Percentiles rank a stretch among this genome's conserved stretches.
Conservation (phyloP, 2,329 filamentous ascomycete species). For the Xylariaceae sp. region DNA sequence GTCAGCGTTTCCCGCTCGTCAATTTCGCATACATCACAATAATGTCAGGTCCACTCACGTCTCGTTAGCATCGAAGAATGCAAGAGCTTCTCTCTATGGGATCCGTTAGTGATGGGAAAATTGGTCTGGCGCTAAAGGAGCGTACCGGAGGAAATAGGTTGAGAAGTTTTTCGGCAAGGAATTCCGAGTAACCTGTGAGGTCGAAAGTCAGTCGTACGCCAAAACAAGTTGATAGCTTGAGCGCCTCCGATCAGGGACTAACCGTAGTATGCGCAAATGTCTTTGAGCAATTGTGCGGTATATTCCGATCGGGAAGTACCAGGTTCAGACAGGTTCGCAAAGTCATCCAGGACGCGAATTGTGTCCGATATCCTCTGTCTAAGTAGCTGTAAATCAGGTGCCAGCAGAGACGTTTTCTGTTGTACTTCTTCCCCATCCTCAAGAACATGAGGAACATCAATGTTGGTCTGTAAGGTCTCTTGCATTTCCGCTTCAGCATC, state of each 20-base stretch:
- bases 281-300: conserved; percentile 76
- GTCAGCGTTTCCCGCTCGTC: conserved; percentile 2
- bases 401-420: conserved; percentile 60
- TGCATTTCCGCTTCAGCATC: conserved; percentile 81
- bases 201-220: neutral
- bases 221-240: neutral
- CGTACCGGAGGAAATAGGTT: conserved; percentile 74
- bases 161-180: conserved; percentile 92
- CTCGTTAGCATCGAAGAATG: conserved; percentile 99
- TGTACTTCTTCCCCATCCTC: conserved; percentile 54
- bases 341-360: conserved; percentile 84
- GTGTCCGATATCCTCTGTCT: conserved; percentile 88
- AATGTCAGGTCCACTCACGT: conserved; percentile 37
- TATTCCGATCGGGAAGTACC: conserved; percentile 84
- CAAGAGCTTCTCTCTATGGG: conserved; percentile 66
- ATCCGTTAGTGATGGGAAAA: neutral
- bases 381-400: conserved; percentile 84
- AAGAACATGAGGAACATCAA: conserved; percentile 66
- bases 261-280: conserved; percentile 94
- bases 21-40: neutral
- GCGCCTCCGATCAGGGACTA: neutral
- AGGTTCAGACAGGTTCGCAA: conserved; percentile 72
- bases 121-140: no score
- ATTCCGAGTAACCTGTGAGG: conserved; percentile 63
- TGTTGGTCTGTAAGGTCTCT: conserved; percentile 88